A percentile compares a stretch with the other conserved stretches of the same genome.
Evolutionary conservation across 2,329 filamentous ascomycete genomes (phyloP).

Genomic region (Pestalotiopsis fici): DNA sequence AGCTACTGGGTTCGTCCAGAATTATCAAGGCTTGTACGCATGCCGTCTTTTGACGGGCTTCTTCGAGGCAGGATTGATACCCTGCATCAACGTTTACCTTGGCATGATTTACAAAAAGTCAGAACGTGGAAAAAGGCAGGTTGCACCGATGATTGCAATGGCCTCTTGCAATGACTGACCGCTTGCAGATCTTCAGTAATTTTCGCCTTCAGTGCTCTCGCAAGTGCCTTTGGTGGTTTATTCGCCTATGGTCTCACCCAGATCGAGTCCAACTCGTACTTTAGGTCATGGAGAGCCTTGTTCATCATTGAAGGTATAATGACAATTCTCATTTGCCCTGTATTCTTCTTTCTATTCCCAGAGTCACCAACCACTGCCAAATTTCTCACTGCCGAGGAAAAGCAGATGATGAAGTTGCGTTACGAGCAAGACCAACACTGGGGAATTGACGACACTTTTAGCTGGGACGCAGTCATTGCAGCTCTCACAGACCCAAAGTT

Average conservation of each 20-base stretch:
- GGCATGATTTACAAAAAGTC: conserved; percentile 34
- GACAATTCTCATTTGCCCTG: conserved; percentile 30
- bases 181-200: conserved; percentile 15
- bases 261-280: conserved; percentile 10
- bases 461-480: conserved; percentile 20
- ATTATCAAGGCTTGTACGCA: conserved; percentile 15
- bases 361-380: conserved; percentile 27
- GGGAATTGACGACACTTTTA: conserved; percentile 26
- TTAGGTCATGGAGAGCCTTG: conserved; percentile 19
- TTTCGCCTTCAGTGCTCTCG: conserved; percentile 19
- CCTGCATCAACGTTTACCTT: conserved; percentile 23
- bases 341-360: conserved; percentile 28
- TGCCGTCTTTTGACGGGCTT: conserved; percentile 23
- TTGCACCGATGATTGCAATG: conserved; percentile 26
- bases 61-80: conserved; percentile 26
- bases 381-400: conserved; percentile 26
- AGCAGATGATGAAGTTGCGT: conserved; percentile 24
- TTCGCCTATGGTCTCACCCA: conserved; percentile 24
- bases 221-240: conserved; percentile 21
- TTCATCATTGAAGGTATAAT: conserved; percentile 24
- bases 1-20: conserved; percentile 29
- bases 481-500: conserved; percentile 32
- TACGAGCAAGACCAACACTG: conserved; percentile 26
- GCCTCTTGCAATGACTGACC: conserved; percentile 21
- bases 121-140: conserved; percentile 23